Evolutionary conservation across 2,329 filamentous ascomycete genomes (phyloP), one percentile per base, ranked within the genome.

Genomic region (Aspergillus piperis): DNA sequence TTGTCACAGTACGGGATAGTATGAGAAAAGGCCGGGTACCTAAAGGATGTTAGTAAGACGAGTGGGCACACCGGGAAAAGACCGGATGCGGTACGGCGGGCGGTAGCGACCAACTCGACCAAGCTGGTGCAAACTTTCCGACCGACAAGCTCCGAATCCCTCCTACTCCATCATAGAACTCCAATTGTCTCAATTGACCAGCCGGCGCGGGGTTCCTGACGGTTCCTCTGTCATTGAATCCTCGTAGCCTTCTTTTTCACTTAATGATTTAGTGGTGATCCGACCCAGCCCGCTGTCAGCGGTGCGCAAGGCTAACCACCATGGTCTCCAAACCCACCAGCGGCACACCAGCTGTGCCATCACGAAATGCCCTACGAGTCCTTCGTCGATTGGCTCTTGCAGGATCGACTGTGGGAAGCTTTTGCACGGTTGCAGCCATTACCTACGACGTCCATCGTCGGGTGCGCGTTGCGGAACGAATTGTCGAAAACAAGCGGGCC

Each of bases 401-500:
- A 5, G 73, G 73, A 5, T 68, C 77, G 64, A 71, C 77, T 2
- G 70, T 78, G 23, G 76, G 77, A 8, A 72, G 77, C 39, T 71
- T 75, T 49, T 80, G 77, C 58, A 73, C 76, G 2, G 70, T 78
- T 50, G 76, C 75, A 49, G 75, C 71, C 11, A 68, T 80, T 30
- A 75, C 76, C 19, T 79, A 79, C 66, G 77, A 81, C 63, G 70
- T 75, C 13, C 74, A 78, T 58, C 75, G 77, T 42, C 71, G 75
- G 59, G 72, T 79, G 57, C 69, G 67, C 23, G 60, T 78, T 23
- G 78, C 77, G 39, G 77, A 80, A 65, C 72, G 73, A 60, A 76
- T 79, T 38, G 68, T 80, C 61, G 75, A 80, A 63, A 79, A 76
- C 55, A 81, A 80, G 66, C 72, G 77, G 51, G 73, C 71, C 44